phyloP scores from a whole-genome alignment of 2,329 filamentous ascomycete species.

The Curvularia eragrostidis region DNA sequence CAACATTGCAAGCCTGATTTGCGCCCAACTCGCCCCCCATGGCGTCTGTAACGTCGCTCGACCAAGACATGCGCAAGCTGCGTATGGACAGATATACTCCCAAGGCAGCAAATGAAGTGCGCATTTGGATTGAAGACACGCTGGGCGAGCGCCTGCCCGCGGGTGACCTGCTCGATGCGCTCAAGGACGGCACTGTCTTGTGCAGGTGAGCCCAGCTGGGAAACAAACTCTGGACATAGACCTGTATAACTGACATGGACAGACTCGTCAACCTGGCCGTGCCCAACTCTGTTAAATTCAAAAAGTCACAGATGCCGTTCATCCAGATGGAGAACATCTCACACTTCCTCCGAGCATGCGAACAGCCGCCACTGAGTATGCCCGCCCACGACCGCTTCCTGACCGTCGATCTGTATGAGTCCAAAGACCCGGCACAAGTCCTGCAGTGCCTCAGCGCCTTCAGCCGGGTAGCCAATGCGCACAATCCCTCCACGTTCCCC shows the following conservation, averaged over 20 bases:
- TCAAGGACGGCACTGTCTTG: constrained; percentile 90
- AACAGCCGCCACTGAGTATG: constrained; percentile 81
- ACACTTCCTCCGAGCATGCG: constrained; percentile 89
- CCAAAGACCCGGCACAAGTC: constrained; percentile 95
- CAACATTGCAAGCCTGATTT: constrained; percentile 8
- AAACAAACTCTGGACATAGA: neutral
- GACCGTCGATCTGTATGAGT: constrained; percentile 94
- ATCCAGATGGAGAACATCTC: constrained; percentile 99
- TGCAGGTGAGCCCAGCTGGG: constrained; percentile 75
- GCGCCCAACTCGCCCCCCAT: constrained; percentile 58
- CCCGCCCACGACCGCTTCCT: constrained; percentile 95
- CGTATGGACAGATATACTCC: constrained; percentile 94
- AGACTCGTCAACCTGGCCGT: constrained; percentile 83
- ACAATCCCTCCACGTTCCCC: constrained; percentile 77
- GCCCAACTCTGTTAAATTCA: constrained; percentile 84
- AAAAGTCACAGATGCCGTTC: constrained; percentile 93
- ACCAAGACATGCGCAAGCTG: constrained; percentile 93
- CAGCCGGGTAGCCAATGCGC: constrained; percentile 79
- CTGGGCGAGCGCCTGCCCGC: constrained; percentile 75
- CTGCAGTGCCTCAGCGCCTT: constrained; percentile 91
- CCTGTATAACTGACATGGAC: neutral
- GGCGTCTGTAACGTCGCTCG: constrained; percentile 92
- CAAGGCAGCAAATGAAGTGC: constrained; percentile 83
- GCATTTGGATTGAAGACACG: constrained; percentile 82
- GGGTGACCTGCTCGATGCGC: constrained; percentile 79